A percentile compares a stretch with the other conserved stretches of the same genome.
Evolutionary conservation across 164 flowering plant genomes (phyloP).

Genomic region (Hamamelis virginiana): DNA sequence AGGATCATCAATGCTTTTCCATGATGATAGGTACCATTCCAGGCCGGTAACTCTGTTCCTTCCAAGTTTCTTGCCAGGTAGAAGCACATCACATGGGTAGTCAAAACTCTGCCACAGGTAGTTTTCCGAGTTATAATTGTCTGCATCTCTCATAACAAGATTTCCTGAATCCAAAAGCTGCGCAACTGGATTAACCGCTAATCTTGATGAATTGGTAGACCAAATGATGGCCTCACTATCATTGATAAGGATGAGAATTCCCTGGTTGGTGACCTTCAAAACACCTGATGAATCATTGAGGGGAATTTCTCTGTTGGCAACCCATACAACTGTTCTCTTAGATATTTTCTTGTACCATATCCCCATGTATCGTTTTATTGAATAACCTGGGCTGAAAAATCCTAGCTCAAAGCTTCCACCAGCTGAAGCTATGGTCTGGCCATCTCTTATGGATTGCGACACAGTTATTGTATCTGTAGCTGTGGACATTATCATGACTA

Average conservation of each 20-base stretch:
- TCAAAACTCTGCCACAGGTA: conserved; percentile 40
- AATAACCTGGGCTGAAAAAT: conserved; percentile 30
- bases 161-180: conserved; percentile 30
- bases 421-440: conserved; percentile 23
- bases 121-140: neutral
- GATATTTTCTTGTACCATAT: conserved; percentile 37
- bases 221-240: conserved; percentile 18
- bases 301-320: conserved; percentile 39
- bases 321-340: conserved; percentile 32
- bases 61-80: conserved; percentile 14
- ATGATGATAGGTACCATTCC: conserved; percentile 20
- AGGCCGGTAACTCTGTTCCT: conserved; percentile 1
- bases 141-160: conserved; percentile 20
- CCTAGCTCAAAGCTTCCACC: conserved; percentile 33
- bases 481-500: neutral
- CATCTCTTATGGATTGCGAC: conserved; percentile 10
- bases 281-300: conserved; percentile 20
- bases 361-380: conserved; percentile 27
- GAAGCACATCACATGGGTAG: conserved; percentile 27
- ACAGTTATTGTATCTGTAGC: conserved; percentile 16
- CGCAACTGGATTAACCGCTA: conserved; percentile 19
- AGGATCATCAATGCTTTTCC: conserved; percentile 35
- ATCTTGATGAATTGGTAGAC: conserved; percentile 19
- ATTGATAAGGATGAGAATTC: conserved; percentile 10
- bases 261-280: conserved; percentile 7